These are phyloP conservation scores for Aechmea fasciata DNA, from an alignment of 176 grass and related monocot genomes.

Conservation along the genomic window DNA sequence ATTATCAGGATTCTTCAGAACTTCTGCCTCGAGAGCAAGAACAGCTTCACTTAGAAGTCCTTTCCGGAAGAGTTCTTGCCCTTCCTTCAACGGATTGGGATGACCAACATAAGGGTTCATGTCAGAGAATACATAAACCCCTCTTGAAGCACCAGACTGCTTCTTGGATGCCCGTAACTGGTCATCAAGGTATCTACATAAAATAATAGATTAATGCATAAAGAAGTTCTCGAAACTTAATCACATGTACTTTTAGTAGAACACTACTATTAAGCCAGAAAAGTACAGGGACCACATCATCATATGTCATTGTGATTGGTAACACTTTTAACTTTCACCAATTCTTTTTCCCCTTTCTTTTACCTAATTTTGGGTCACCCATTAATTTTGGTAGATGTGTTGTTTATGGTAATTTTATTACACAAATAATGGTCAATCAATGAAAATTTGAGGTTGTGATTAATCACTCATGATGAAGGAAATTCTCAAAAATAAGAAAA, in stretches of 20 bases:
- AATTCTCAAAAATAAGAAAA: too few relatives aligned
- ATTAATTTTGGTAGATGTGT: too few relatives aligned
- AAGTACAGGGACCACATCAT: too few relatives aligned
- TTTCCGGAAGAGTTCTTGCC: slow-evolving; percentile 88
- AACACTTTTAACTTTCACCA: too few relatives aligned
- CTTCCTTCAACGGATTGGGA: slow-evolving; percentile 95
- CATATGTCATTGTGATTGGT: too few relatives aligned
- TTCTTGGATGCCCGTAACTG: slow-evolving; percentile 50
- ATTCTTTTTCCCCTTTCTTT: too few relatives aligned
- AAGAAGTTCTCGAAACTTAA: slow-evolving; percentile 9
- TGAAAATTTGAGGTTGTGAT: too few relatives aligned
- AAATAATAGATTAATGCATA: slow-evolving; percentile 9
- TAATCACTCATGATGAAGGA: too few relatives aligned
- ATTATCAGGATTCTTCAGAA: slow-evolving; percentile 95
- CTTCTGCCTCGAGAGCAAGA: slow-evolving; percentile 97
- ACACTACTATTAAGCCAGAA: background rate
- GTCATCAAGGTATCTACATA: slow-evolving; percentile 43
- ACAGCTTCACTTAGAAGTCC: slow-evolving; percentile 99
- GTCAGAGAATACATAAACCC: slow-evolving; percentile 80
- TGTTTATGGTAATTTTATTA: too few relatives aligned
- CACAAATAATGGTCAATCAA: too few relatives aligned
- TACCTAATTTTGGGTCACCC: too few relatives aligned
- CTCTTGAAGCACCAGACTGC: slow-evolving; percentile 55
- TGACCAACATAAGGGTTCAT: slow-evolving; percentile 97
- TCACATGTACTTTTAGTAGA: background rate